phyloP scores from a whole-genome alignment of 371 early-diverging fungal species.

The Mucor circinelloides region DNA sequence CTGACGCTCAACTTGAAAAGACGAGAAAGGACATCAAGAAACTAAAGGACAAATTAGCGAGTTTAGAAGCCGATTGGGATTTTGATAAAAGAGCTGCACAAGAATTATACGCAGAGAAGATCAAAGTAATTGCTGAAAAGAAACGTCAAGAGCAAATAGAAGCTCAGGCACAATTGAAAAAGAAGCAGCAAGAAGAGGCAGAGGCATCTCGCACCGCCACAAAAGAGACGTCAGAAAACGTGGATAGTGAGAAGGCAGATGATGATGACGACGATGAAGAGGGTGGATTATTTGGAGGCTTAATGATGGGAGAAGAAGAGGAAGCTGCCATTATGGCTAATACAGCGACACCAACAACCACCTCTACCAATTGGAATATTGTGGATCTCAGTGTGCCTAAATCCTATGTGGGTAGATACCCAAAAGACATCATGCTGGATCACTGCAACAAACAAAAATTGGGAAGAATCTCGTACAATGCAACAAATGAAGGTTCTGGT shows the following conservation, averaged over 20 bases:
- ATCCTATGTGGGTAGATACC: conserved; percentile 52
- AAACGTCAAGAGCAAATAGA: conserved; percentile 16
- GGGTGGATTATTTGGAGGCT: conserved; percentile 23
- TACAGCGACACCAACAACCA: neutral
- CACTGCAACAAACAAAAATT: conserved; percentile 29
- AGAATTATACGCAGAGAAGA: conserved; percentile 24
- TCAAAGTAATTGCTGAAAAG: conserved; percentile 33
- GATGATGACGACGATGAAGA: conserved; percentile 29
- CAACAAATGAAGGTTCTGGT: conserved; percentile 5
- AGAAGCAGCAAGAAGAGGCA: conserved; percentile 32
- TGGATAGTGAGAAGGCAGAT: conserved; percentile 23
- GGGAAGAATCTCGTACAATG: conserved; percentile 16
- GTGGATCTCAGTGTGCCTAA: conserved; percentile 26
- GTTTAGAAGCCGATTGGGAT: conserved; percentile 54
- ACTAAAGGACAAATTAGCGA: conserved; percentile 47
- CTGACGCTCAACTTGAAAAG: conserved; percentile 12
- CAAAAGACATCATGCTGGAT: conserved; percentile 44
- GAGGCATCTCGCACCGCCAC: neutral
- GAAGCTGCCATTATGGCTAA: neutral
- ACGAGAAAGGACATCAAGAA: conserved; percentile 45
- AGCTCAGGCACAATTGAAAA: conserved; percentile 12
- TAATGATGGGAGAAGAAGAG: conserved; percentile 24
- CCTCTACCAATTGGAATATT: conserved; percentile 7
- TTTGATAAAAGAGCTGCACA: conserved; percentile 49
- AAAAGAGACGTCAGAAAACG: conserved; percentile 20